Evolutionary conservation across 176 grass and related monocot genomes (phyloP).

Genomic region (Stipa capillata): DNA sequence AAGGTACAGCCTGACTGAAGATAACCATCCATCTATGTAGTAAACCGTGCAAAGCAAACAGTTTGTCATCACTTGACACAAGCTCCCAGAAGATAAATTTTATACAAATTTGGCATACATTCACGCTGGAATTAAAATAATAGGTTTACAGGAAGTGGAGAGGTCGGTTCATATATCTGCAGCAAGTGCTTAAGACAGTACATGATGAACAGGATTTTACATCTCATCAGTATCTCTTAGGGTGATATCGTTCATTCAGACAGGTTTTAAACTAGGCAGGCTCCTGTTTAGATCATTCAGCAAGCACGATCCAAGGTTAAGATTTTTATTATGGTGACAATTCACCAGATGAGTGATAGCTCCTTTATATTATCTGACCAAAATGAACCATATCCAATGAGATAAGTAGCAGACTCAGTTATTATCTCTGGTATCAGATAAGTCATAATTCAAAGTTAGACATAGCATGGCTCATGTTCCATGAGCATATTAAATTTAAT

Average conservation of each 20-base stretch:
- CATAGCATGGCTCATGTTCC: neutral
- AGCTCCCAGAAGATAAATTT: no score
- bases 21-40: neutral
- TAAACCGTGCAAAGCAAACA: neutral
- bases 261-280: neutral
- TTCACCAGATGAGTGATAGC: neutral
- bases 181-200: neutral
- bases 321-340: neutral
- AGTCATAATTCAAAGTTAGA: neutral
- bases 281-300: slow-evolving; percentile 2
- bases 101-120: neutral
- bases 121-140: neutral
- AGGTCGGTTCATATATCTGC: no score
- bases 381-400: neutral
- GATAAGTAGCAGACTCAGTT: no score
- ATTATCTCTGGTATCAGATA: neutral
- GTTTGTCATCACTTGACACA: neutral
- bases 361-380: neutral
- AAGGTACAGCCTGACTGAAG: neutral
- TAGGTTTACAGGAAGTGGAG: neutral
- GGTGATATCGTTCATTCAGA: neutral
- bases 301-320: neutral
- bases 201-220: neutral
- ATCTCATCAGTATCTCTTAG: neutral
- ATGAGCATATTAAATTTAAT: neutral